Conservation (phyloP, 2,329 filamentous ascomycete genomes). For the Colletotrichum brevisporum region DNA sequence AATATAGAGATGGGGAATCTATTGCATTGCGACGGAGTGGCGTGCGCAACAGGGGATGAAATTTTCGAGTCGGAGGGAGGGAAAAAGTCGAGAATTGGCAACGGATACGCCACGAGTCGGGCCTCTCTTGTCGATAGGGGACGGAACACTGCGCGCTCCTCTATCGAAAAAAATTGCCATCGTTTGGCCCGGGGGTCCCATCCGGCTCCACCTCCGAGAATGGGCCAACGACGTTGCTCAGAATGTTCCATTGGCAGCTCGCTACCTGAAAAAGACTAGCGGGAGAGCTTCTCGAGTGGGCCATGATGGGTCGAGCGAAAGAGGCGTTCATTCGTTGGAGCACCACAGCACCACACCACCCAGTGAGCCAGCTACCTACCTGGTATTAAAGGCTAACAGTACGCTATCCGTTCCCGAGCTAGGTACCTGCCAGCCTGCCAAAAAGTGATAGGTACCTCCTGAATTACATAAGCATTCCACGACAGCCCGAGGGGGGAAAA, state of each 20-base stretch:
- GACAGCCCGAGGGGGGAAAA: too few relatives aligned
- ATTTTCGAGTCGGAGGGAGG: not conserved
- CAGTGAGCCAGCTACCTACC: too few relatives aligned
- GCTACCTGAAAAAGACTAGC: not conserved
- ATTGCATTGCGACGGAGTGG: constrained; percentile 12
- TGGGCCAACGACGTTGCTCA: constrained; percentile 18
- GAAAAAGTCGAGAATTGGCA: not conserved
- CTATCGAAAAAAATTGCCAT: constrained; percentile 26
- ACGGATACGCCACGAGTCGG: not conserved
- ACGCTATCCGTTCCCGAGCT: too few relatives aligned
- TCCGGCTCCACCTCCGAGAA: constrained; percentile 11
- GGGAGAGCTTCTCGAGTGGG: not conserved
- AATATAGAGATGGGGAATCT: constrained; percentile 31
- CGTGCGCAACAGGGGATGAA: constrained; percentile 12
- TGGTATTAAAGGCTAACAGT: too few relatives aligned
- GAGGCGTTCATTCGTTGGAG: too few relatives aligned
- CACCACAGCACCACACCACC: too few relatives aligned
- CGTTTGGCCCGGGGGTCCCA: not conserved
- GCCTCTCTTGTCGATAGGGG: not conserved
- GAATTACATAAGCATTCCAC: too few relatives aligned
- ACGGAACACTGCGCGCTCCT: not conserved
- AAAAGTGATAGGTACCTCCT: too few relatives aligned
- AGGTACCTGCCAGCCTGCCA: too few relatives aligned
- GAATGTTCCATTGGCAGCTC: constrained; percentile 17
- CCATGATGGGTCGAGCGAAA: not conserved